phyloP scores from a whole-genome alignment of 352 stramenopile genomes.

The Pythium sp. region DNA sequence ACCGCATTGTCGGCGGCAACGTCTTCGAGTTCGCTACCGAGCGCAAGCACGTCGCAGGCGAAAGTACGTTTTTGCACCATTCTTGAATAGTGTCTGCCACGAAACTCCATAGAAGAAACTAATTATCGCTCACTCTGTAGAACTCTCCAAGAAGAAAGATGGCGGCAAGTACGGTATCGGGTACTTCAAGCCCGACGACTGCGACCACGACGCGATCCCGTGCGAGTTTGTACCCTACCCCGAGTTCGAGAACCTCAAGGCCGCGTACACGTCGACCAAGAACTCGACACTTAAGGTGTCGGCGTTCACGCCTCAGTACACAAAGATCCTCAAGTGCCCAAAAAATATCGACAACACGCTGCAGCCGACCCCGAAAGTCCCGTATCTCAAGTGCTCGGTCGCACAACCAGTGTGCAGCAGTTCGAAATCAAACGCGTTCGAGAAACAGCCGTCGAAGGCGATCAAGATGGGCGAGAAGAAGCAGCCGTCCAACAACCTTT shows the following conservation, averaged over 20 bases:
- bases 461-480: not conserved
- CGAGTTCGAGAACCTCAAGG: slow-evolving; percentile 68
- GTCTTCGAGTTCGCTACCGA: slow-evolving; percentile 77
- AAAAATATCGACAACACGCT: slow-evolving; percentile 21
- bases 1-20: slow-evolving; percentile 64
- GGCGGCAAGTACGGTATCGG: slow-evolving; percentile 67
- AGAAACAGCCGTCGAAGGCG: slow-evolving; percentile 6
- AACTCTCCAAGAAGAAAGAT: slow-evolving; percentile 31
- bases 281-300: slow-evolving; percentile 34
- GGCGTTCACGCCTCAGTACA: slow-evolving; percentile 31
- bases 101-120: not conserved
- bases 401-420: slow-evolving; percentile 53
- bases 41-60: slow-evolving; percentile 40
- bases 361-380: slow-evolving; percentile 20
- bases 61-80: slow-evolving; percentile 14
- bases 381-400: slow-evolving; percentile 43
- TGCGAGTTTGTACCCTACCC: slow-evolving; percentile 70
- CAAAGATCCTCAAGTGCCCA: slow-evolving; percentile 41
- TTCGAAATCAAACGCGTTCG: slow-evolving; percentile 38
- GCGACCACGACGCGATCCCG: slow-evolving; percentile 50
- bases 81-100: not conserved
- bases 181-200: slow-evolving; percentile 69
- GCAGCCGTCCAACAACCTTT: not conserved
- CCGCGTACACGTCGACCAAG: slow-evolving; percentile 62
- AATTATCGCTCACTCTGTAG: slow-evolving; percentile 4